A percentile compares a stretch with the other conserved stretches of the same genome.
Conservation (phyloP, 805 yeast species). For the Gaillardinia entomophila region DNA sequence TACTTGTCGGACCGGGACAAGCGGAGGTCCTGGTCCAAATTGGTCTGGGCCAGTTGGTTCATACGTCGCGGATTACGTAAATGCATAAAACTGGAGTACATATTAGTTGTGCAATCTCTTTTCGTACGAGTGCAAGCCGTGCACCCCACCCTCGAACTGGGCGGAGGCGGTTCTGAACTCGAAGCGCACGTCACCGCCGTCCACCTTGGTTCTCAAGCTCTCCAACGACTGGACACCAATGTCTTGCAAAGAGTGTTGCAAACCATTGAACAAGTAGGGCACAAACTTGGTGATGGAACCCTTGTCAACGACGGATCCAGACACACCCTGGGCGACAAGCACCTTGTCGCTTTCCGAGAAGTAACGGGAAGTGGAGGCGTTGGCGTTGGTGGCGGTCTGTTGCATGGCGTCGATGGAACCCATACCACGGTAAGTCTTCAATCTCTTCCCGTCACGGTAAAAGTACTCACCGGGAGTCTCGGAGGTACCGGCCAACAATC, state of each 20-base stretch:
- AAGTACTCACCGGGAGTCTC: conserved; percentile 98
- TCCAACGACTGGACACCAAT: conserved; percentile 74
- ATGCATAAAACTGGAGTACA: background rate
- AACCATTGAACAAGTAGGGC: conserved; percentile 91
- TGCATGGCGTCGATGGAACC: conserved; percentile 99
- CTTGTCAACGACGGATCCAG: conserved; percentile 94
- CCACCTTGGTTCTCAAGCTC: conserved; percentile 60
- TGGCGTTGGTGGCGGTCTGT: conserved; percentile 78
- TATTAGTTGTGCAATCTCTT: conserved; percentile 86
- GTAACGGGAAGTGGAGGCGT: conserved; percentile 97
- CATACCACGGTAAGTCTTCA: conserved; percentile 98
- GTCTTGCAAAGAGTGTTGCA: conserved; percentile 98
- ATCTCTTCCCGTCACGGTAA: conserved; percentile 96
- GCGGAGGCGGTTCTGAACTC: conserved; percentile 98
- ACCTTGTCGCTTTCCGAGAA: conserved; percentile 94
- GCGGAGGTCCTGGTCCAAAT: conserved; percentile 58
- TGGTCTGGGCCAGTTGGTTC: conserved; percentile 23
- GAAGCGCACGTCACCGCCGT: conserved; percentile 73
- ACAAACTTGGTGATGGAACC: conserved; percentile 91
- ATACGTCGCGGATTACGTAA: background rate
- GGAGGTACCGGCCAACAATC: conserved; percentile 96
- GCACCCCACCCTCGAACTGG: conserved; percentile 97
- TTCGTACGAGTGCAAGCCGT: conserved; percentile 93
- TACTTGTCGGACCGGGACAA: conserved; percentile 50
- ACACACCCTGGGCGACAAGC: conserved; percentile 97